phyloP scores from a whole-genome alignment of 306 rosid genomes.

The Ammopiptanthus mongolicus region DNA sequence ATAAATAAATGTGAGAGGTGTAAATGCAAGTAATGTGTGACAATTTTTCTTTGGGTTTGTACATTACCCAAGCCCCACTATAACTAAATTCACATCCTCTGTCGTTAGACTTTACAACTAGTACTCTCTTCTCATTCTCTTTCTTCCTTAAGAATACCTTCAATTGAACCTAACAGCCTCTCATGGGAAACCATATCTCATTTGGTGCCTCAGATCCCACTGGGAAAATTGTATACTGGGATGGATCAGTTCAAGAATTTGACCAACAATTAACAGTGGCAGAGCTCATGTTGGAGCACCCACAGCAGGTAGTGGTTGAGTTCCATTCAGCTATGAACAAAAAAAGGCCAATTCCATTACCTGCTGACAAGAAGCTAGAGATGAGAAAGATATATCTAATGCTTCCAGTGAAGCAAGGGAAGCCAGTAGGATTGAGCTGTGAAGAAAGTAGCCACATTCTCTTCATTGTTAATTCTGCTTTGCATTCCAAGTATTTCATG shows the following conservation, averaged over 20 bases:
- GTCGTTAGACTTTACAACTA: background rate
- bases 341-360: constrained; percentile 51
- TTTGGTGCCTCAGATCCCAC: background rate
- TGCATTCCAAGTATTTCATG: constrained; percentile 30
- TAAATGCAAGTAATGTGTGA: no score
- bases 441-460: constrained; percentile 52
- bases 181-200: constrained; percentile 70
- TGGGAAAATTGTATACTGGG: constrained; percentile 49
- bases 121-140: background rate
- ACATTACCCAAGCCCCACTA: background rate
- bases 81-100: constrained; percentile 5
- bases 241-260: constrained; percentile 67
- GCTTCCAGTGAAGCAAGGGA: constrained; percentile 76
- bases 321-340: constrained; percentile 37
- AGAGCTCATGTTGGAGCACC: constrained; percentile 84
- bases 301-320: constrained; percentile 83
- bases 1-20: no score
- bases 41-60: background rate
- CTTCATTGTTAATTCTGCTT: constrained; percentile 27
- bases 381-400: constrained; percentile 52
- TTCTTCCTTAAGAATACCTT: background rate
- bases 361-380: constrained; percentile 65
- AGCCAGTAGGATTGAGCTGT: constrained; percentile 37
- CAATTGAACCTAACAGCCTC: background rate
- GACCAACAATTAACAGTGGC: constrained; percentile 54